phyloP scores from a whole-genome alignment of 2,329 filamentous ascomycete species.

The Camillea tinctor region DNA sequence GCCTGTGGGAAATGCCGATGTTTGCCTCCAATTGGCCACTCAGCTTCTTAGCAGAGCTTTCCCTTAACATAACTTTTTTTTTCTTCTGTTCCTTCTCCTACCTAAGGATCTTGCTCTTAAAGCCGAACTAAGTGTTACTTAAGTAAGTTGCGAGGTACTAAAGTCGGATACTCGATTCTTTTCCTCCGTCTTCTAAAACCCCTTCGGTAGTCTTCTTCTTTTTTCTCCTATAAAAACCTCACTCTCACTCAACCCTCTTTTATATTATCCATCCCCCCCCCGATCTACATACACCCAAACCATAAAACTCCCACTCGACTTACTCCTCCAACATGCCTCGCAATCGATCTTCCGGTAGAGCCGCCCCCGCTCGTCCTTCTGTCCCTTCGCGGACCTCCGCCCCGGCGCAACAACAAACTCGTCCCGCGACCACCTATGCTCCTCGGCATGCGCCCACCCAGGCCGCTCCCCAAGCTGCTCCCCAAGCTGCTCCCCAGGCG shows the following conservation, averaged over 20 bases:
- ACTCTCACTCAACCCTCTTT: background rate
- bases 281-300: background rate
- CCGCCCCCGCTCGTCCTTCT: slow-evolving; percentile 58
- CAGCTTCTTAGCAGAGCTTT: background rate
- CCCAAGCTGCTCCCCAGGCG: slow-evolving; percentile 49
- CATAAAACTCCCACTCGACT: slow-evolving; percentile 1
- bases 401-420: slow-evolving; percentile 58
- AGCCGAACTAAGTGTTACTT: slow-evolving; percentile 8
- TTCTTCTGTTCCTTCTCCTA: background rate
- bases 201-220: no score
- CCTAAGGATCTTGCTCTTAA: slow-evolving; percentile 1
- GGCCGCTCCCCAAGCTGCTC: slow-evolving; percentile 50
- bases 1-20: background rate
- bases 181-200: background rate
- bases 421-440: slow-evolving; percentile 69
- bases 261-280: background rate
- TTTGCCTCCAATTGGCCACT: background rate
- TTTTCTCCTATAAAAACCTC: background rate
- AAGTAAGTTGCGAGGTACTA: no score
- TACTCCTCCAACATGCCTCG: slow-evolving; percentile 64
- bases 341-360: slow-evolving; percentile 65
- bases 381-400: slow-evolving; percentile 55
- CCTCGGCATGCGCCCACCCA: slow-evolving; percentile 42
- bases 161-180: background rate
- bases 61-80: background rate